Percentiles rank a stretch among this genome's conserved stretches.
phyloP scores from a whole-genome alignment of 352 stramenopile genomes.

The Phytopythium litorale region DNA sequence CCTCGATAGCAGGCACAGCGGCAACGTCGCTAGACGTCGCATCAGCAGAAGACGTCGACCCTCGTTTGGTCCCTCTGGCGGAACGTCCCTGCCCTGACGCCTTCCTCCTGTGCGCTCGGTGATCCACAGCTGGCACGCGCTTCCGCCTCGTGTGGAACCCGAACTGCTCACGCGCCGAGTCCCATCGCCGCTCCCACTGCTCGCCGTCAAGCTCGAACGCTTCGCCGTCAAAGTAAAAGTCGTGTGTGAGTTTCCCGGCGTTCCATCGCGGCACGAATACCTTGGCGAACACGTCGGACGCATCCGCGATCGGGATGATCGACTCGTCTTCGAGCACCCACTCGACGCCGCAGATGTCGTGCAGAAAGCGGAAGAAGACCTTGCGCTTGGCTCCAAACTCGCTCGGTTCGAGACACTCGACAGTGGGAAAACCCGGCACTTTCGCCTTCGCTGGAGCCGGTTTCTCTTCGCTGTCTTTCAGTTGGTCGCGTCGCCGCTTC shows the following conservation, averaged over 20 bases:
- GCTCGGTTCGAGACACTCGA: constrained; percentile 19
- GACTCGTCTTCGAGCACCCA: constrained; percentile 49
- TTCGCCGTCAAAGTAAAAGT: constrained; percentile 59
- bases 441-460: constrained; percentile 2
- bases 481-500: constrained; percentile 1
- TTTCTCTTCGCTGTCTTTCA: not conserved
- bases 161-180: constrained; percentile 24
- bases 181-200: constrained; percentile 33
- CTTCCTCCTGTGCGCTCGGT: not conserved
- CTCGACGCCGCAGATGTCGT: constrained; percentile 36
- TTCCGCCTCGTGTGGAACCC: constrained; percentile 24
- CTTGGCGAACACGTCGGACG: constrained; percentile 33
- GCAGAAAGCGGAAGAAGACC: constrained; percentile 49
- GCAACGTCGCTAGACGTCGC: not conserved
- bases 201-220: constrained; percentile 34
- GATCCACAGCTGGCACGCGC: not conserved
- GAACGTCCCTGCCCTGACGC: not conserved
- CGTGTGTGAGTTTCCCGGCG: constrained; percentile 34
- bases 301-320: constrained; percentile 35
- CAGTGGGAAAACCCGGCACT: constrained; percentile 30
- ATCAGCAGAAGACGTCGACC: not conserved
- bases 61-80: not conserved
- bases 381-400: constrained; percentile 36
- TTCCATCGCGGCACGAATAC: constrained; percentile 53
- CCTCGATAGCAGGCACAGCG: not conserved